A percentile compares a stretch with the other conserved stretches of the same genome.
Evolutionary conservation across 129 eudicot species (phyloP).

Genomic region (Tagetes patula): DNA sequence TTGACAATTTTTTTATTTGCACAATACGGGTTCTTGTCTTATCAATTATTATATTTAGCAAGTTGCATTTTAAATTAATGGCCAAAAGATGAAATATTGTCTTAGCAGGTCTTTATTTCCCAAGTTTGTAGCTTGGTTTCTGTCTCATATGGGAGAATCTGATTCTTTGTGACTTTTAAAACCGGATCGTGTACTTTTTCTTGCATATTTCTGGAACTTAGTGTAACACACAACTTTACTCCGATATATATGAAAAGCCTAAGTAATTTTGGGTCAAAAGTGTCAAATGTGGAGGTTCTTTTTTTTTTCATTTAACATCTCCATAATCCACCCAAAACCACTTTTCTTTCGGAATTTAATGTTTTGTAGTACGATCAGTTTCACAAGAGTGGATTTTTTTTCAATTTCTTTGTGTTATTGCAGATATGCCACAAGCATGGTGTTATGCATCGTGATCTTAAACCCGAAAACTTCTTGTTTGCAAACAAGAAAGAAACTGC

Average conservation of each 20-base stretch:
- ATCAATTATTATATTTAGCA: no score
- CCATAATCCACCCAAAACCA: neutral
- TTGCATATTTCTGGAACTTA: neutral
- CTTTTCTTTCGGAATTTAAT: neutral
- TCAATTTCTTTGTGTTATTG: constrained; percentile 16
- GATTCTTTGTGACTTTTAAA: neutral
- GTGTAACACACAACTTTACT: neutral
- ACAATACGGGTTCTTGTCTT: no score
- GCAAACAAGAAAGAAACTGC: constrained; percentile 74
- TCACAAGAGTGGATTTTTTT: neutral
- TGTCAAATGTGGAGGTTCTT: neutral
- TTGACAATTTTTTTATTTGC: neutral
- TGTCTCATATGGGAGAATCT: constrained; percentile 11
- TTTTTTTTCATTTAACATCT: constrained; percentile 9
- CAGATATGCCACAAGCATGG: constrained; percentile 90
- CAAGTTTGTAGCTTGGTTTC: constrained; percentile 1
- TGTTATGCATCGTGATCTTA: constrained; percentile 91
- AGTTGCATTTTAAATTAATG: neutral
- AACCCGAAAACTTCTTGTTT: constrained; percentile 79
- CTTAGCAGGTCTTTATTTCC: neutral
- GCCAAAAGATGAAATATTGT: neutral
- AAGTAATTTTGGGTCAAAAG: neutral
- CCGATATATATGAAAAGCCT: neutral
- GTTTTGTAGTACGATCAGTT: constrained; percentile 1
- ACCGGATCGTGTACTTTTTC: neutral